Evolutionary conservation across 2,329 filamentous ascomycete species (phyloP), one percentile per base, ranked within the genome.

Genomic region (Sclerotinia borealis): DNA sequence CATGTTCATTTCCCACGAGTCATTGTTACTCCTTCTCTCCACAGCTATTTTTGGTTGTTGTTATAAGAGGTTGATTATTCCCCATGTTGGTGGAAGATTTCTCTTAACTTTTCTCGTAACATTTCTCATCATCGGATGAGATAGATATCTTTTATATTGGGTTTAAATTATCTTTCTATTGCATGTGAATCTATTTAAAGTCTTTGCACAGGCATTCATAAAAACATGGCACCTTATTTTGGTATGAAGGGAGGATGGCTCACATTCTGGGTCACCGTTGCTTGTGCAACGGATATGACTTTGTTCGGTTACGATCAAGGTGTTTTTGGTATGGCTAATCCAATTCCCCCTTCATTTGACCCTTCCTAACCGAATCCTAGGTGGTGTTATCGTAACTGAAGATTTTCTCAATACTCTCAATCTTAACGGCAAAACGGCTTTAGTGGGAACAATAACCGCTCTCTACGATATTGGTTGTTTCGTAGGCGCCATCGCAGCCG

Each of bases 171-270:
- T 36, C 39, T 15, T 9, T 22, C 27, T 45, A 47, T 5, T 63
- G 47, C 19, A n/a, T 27, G 47, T 63, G 47, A 50, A 63, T 25
- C 19, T 9, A 8, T 19, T 19, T 29, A 22, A 13, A 15, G 2
- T 25, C 47, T 59, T 56, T n/a, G 41, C 27, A 52, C 36, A 50
- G 59, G 25, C n/a, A 37, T 41, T 36, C 1, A 17, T 10, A 31
- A 41, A 37, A 47, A 59, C 7, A 63, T 63, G 54, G 61, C 54
- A 9, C 61, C 61, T 56, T 84, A 81, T 67, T 83, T 83, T 72
- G 81, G 81, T 59, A 68, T 82, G 50, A 80, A 76, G n/a, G 81
- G 81, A 65, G 78, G 77, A 76, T 82, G 80, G 81, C 76, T 84
- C 43, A 83, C 80, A 19, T 81, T 84, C 66, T 84, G 81, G 81